These are phyloP conservation scores for Trematosphaeria pertusa DNA, from an alignment of 2,329 filamentous ascomycete species.

Conservation along the genomic window DNA sequence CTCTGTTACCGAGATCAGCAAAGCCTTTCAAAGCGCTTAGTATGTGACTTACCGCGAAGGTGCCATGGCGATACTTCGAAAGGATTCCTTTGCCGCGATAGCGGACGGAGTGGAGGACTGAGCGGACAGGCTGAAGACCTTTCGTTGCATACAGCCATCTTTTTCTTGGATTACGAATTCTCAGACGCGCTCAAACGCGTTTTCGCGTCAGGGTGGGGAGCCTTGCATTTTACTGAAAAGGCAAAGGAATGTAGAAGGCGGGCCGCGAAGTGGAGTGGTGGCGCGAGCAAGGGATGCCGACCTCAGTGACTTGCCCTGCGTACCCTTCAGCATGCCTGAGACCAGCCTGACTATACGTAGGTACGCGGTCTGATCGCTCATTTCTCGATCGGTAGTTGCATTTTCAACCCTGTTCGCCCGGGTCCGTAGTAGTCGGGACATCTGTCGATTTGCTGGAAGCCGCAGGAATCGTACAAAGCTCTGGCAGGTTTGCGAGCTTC, in stretches of 20 bases:
- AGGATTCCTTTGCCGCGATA: conserved; percentile 14
- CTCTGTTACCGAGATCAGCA: no score
- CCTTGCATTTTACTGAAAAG: conserved; percentile 31
- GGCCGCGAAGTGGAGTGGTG: conserved; percentile 21
- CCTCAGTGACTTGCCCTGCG: no score
- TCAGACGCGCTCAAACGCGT: conserved; percentile 33
- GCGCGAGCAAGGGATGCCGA: conserved; percentile 39
- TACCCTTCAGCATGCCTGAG: conserved; percentile 26
- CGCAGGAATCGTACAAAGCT: conserved; percentile 53
- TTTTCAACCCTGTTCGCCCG: conserved; percentile 53
- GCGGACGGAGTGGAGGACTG: conserved; percentile 17
- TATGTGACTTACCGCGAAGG: conserved; percentile 27
- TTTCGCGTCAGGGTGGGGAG: conserved; percentile 23
- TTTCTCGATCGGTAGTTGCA: conserved; percentile 28
- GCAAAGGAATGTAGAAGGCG: conserved; percentile 36
- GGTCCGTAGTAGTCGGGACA: conserved; percentile 59
- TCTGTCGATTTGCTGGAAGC: conserved; percentile 55
- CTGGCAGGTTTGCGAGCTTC: conserved; percentile 54
- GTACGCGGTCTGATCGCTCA: background rate
- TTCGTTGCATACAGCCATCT: conserved; percentile 37
- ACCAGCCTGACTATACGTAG: conserved; percentile 15
- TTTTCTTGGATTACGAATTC: conserved; percentile 36
- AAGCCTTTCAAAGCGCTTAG: no score
- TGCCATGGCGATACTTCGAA: conserved; percentile 23
- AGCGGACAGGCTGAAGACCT: conserved; percentile 28